A percentile compares a stretch with the other conserved stretches of the same genome.
Evolutionary conservation across 352 stramenopile genomes (phyloP).

Genomic region (Globisporangium radiosum): DNA sequence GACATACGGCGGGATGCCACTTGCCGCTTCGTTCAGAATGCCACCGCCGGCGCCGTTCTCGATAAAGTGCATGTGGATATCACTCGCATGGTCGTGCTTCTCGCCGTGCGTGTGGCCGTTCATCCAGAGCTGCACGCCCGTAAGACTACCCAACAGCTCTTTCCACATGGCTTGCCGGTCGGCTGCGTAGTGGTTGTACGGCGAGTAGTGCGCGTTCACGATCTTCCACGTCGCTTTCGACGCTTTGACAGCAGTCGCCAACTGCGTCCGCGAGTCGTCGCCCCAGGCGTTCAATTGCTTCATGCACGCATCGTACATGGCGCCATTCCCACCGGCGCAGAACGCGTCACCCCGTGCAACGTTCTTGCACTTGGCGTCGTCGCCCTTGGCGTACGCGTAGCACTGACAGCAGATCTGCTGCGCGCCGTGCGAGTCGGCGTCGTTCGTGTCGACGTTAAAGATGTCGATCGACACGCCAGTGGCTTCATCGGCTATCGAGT

Average conservation of each 20-base stretch:
- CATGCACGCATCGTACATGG: slow-evolving; percentile 55
- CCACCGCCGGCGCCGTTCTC: slow-evolving; percentile 75
- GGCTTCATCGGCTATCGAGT: slow-evolving; percentile 48
- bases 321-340: slow-evolving; percentile 47
- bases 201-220: slow-evolving; percentile 80
- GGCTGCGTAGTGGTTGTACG: slow-evolving; percentile 65
- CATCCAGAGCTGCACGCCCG: slow-evolving; percentile 57
- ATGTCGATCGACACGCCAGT: slow-evolving; percentile 74
- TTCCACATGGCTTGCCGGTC: slow-evolving; percentile 57
- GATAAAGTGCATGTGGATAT: slow-evolving; percentile 55
- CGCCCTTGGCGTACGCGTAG: slow-evolving; percentile 59
- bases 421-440: slow-evolving; percentile 51
- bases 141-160: slow-evolving; percentile 31
- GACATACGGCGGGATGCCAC: slow-evolving; percentile 51
- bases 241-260: slow-evolving; percentile 35
- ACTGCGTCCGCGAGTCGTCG: slow-evolving; percentile 60
- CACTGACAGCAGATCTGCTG: slow-evolving; percentile 81
- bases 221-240: slow-evolving; percentile 82
- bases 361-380: slow-evolving; percentile 47
- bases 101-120: slow-evolving; percentile 74
- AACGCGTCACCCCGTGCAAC: slow-evolving; percentile 36
- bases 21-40: slow-evolving; percentile 75
- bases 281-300: slow-evolving; percentile 58
- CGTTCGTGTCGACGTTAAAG: slow-evolving; percentile 84
- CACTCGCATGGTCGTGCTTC: slow-evolving; percentile 60